These are phyloP conservation scores for Prosopis cineraria DNA, from an alignment of 306 rosid species.

Conservation along the genomic window DNA sequence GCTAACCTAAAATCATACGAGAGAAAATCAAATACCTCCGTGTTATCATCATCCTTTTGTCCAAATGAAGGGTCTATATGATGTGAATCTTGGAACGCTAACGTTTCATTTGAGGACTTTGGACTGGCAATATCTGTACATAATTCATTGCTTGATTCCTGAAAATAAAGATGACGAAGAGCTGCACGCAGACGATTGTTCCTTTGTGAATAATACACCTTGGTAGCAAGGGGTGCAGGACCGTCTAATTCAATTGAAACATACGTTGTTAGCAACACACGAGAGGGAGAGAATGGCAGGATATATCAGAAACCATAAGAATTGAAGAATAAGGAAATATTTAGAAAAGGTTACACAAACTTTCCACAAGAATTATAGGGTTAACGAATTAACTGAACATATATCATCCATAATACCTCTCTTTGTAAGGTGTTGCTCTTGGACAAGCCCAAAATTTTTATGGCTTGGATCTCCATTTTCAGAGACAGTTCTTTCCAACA, in stretches of 20 bases:
- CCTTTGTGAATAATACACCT: conserved; percentile 84
- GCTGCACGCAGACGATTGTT: conserved; percentile 67
- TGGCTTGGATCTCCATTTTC: conserved; percentile 36
- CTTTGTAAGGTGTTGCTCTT: conserved; percentile 34
- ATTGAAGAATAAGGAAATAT: conserved; percentile 25
- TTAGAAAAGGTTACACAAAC: conserved; percentile 24
- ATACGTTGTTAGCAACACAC: conserved; percentile 7
- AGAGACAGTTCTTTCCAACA: conserved; percentile 39
- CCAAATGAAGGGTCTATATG: conserved; percentile 42
- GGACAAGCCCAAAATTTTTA: conserved; percentile 40
- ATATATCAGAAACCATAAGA: conserved; percentile 26
- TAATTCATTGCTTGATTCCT: conserved; percentile 52
- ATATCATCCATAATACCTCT: conserved; percentile 42
- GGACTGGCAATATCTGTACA: conserved; percentile 45
- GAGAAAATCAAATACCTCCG: conserved; percentile 48
- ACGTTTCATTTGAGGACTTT: conserved; percentile 36
- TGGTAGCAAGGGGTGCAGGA: conserved; percentile 90
- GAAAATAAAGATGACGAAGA: conserved; percentile 62
- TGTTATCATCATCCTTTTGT: conserved; percentile 36
- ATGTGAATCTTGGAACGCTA: conserved; percentile 40
- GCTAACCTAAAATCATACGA: conserved; percentile 6
- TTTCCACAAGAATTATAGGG: conserved; percentile 30
- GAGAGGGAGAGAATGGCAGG: neutral
- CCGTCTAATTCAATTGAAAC: conserved; percentile 52
- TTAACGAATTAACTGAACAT: conserved; percentile 16